Base-by-base conservation (phyloP, 192 early-diverging fungal species). In the Entomortierella chlamydospora region DNA sequence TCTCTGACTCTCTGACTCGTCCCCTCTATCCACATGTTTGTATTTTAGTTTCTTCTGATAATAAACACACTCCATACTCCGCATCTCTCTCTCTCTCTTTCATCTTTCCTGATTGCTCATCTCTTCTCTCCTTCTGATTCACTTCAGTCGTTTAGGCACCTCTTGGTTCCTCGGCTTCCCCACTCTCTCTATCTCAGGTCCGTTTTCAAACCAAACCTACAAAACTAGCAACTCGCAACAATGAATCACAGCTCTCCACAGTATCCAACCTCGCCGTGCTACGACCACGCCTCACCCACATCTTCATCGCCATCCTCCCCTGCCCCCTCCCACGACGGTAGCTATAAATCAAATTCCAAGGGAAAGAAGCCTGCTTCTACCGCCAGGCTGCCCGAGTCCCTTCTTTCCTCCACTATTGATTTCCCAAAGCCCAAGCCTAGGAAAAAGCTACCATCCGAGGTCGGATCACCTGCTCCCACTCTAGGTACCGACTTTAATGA, bases 391-490 rank as follows among this genome's bases (percentile, higher is more conserved):
- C 76, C 76, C 25, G 76, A 79, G 42, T 79, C 76, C n/a, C 51
- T 79, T 13, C 76, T 79, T 26, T 79, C 76, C 13, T 79, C 76
- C 17, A 79, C 76, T 30, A 79, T 79, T 18, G 76, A 79, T 28
- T 79, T 79, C 26, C 76, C 76, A 29, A 79, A 79, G 22, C 76
- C 76, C n/a, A 79, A 79, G 57, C 76, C 76, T 54, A 69, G 68
- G 68, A 70, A 31, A 56, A 79, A 79, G 51, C 68, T 45, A 11
- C 76, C 76, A 20, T 79, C 76, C 1, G 76, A 79, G 33, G 12
- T 79, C 30, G 76, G 76, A 23, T 79, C 76, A 15, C 76, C 76
- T 23, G 68, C 57, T 49, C 76, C 76, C 25, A 54, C 61, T 47
- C n/a, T 33, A 8, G 62, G 49, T 22, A 29, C 41, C 5, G 68